Percentiles rank a stretch among this genome's conserved stretches.
Conservation (phyloP, 2,329 filamentous ascomycete genomes). For the Helotiales sp. region DNA sequence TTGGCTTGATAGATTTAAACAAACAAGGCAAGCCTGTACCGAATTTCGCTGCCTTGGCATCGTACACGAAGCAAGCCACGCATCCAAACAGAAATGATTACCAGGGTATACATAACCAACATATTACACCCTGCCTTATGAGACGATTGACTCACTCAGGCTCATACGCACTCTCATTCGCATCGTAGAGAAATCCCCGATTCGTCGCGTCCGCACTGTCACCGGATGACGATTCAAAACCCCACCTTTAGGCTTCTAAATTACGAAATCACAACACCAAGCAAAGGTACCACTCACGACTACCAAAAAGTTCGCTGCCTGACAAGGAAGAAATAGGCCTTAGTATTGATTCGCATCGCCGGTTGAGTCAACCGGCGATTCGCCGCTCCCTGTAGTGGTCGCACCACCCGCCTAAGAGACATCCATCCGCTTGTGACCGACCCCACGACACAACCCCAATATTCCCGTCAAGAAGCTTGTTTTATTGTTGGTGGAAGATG, state of each 20-base stretch:
- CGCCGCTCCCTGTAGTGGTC: too few species aligned
- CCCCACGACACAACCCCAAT: neutral
- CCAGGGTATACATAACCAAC: neutral
- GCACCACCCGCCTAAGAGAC: too few species aligned
- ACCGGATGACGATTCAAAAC: neutral
- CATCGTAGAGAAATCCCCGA: neutral
- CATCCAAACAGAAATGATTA: neutral
- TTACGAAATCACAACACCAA: neutral
- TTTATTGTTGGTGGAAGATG: neutral
- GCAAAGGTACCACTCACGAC: neutral
- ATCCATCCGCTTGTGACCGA: too few species aligned
- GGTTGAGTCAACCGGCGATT: neutral
- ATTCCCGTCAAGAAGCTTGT: neutral
- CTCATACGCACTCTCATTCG: neutral
- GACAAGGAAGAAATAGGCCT: neutral
- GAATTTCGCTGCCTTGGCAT: neutral
- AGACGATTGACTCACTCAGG: neutral
- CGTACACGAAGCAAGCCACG: constrained; percentile 2
- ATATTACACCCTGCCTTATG: neutral
- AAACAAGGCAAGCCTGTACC: neutral
- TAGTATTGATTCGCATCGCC: neutral
- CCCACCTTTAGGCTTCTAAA: constrained; percentile 3
- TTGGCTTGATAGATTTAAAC: neutral
- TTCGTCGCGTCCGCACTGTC: neutral
- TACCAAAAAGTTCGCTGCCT: neutral